Evolutionary conservation across 352 stramenopile genomes (phyloP), one percentile per base, ranked within the genome.

Genomic region (Phytophthora hybrid): DNA sequence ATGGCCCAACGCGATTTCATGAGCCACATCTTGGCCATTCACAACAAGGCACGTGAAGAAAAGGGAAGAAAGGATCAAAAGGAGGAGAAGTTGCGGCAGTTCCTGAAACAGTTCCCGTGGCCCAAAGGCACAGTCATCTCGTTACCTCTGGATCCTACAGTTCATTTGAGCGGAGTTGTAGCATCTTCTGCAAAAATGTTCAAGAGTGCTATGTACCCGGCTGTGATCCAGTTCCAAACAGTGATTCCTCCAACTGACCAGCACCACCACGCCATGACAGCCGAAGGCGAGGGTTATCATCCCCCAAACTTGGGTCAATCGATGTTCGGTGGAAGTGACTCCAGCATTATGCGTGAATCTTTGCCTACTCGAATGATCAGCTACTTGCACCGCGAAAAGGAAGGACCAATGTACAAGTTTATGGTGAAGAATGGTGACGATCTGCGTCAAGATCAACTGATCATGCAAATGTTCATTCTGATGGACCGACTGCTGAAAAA

Each of bases 361-460:
- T 63, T 96, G 32, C 91, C 88, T 1, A 89, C 79, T 16, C 81
- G 86, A 46, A 88, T 95, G 77, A 90, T 93, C 51, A 83, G 90
- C 52, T 93, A 90, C 55, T 63, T 93, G 58, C 90, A 93, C 46
- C 82, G 89, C 39, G 88, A 93, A 44, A 91, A 91, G 46, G 90
- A 97, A 79, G 90, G 90, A 2, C 89, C 90, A 2, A 85, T 91
- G 70, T 99, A 98, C 86, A 98, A 98, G 77, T 97, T 99, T 29
- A 99, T 99, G 84, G 97, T 99, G 59, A 99, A 99, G 85, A 99
- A 98, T 57, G 98, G 98, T 31, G 98, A 99, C 83, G 98, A 99
- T 83, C 78, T 99, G 53, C 89, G 98, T 8, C 98, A 99, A 85
- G 98, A 99, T 83, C 98, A 99, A 81, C 87, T 99, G 59, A 98